Evolutionary conservation across 331 rosid genomes (phyloP), one percentile per base, ranked within the genome.

Genomic region (Rosa hybrid): DNA sequence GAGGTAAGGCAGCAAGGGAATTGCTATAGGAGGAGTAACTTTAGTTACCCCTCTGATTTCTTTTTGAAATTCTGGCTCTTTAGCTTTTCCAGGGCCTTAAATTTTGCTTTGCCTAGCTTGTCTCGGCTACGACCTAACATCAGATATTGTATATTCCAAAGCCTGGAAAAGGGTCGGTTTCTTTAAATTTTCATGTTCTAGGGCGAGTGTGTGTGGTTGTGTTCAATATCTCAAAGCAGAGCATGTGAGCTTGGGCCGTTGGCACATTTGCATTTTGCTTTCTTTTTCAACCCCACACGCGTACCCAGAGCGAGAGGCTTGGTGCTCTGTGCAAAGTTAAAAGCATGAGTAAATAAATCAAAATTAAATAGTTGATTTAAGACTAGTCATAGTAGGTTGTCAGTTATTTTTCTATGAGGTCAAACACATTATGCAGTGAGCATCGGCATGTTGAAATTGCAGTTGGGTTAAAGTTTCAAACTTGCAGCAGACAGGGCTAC

Each of bases 71-170:
- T 75, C 20, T 49, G 57, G 72, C 64, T 77, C 83, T 68, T 77
- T 83, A 18, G 21, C 79, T 83, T 83, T 77, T 11, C 12, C 86
- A 77, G 79, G 83, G 81, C 73, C 71, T 45, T 45, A 11, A 64
- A 23, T 34, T 62, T 68, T 25, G 71, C 81, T 46, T 70, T 76
- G 74, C 81, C 77, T 39, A 14, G 57, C 81, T 75, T 83, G 85
- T 83, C 85, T 74, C 81, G 46, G 42, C 18, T 9, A 48, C 44
- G 25, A 69, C n/a, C 56, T 23, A 16, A 17, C n/a, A 48, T 48
- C 21, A 12, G n/a, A 70, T 17, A 17, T 34, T 76, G 87, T 78
- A 81, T 77, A 83, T 86, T 81, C 89, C 81, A 75, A 83, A 68
- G 81, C 82, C 77, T 44, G 73, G 75, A 45, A 74, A 78, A 72